Base-by-base conservation (phyloP, 257 asterid genomes). In the Solanum virginianum region DNA sequence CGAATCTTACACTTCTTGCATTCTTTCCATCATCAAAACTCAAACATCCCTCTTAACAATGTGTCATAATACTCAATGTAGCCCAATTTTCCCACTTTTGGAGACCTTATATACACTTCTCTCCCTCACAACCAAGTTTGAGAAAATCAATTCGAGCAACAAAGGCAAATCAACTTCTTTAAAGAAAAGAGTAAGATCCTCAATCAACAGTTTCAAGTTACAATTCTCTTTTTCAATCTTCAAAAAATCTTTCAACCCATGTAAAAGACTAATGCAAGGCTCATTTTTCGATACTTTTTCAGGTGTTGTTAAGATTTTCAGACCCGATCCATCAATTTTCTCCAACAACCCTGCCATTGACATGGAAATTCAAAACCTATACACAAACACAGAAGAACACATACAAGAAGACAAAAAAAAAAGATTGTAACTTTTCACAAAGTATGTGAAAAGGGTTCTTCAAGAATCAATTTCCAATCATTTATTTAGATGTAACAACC, bases 311-410 rank as follows among this genome's bases (percentile, higher is more conserved):
- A 41, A 81, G 86, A 86, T 49, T 68, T 86, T 91, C 51, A 87
- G 56, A 85, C 90, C 86, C 54, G 87, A 91, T 87, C 89, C 93
- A 83, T 84, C 86, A 83, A 85, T 92, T 74, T 88, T 83, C 80
- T 89, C 87, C 89, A 84, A 84, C 88, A 91, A 89, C 45, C 94
- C 97, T 91, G 93, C 92, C 97, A 94, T 95, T 85, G 84, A 24
- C 82, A 47, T 86, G 43, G 45, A 39, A 82, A 89, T 82, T 90
- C 90, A 91, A 87, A 85, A 84, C 93, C 93, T 88, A 91, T 62
- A 81, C 32, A 22, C 47, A 80, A 49, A 60, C 7, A 14, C 41
- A 81, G 84, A 59, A 83, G 45, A 26, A 65, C 41, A 55, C 85
- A 90, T 89, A 89, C 55, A 41, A 84, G 68, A 84, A 55, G 8